Base-by-base conservation (phyloP, 2,329 filamentous ascomycete genomes). In the Calonectria multiphialidica region DNA sequence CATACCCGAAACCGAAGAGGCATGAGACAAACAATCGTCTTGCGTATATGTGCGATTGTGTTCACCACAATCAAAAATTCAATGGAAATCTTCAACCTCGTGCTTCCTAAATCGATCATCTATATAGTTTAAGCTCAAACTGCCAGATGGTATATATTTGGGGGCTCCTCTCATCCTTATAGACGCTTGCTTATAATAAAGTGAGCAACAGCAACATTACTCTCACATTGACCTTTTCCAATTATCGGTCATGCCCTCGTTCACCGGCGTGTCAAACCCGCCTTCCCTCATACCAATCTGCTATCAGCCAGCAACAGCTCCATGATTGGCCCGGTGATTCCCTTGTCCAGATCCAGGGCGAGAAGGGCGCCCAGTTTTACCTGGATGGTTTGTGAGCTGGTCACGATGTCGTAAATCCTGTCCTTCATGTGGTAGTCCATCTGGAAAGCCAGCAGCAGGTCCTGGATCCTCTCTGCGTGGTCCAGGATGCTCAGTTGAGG, bases 361-460 rank as follows among this genome's bases (percentile, higher is more conserved):
- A 47, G 28, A 7, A 65, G n/a, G 8, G 42, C 42, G 28, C 45
- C 62, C 7, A 50, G 37, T 15, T 65, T 65, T 15, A 50, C 62
- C 15, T 49, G 42, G 13, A 47, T 33, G 2, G 62, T 18, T 25
- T 50, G 44, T 7, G 44, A 47, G 18, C 42, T 44, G 2, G 45
- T 45, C 16, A 65, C 53, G 16, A 59, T 65, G 18, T 37, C 40
- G 30, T 25, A 49, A 44, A 65, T 65, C 28, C 40, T 47, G 30
- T 65, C 62, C 44, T 65, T 65, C 44, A 49, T 42, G 5, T 50
- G 45, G 44, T 45, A 65, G 13, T 65, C 62, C 37, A 65, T 50
- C n/a, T 65, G 62, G 15, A 65, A 65, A 23, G 40, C 42, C 21
- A 47, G 12, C 13, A 65, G 44, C 44, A 65, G 13, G 30, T 42